phyloP scores from a whole-genome alignment of 208 protist genomes.

The Herpetomonas samuelpessoai region DNA sequence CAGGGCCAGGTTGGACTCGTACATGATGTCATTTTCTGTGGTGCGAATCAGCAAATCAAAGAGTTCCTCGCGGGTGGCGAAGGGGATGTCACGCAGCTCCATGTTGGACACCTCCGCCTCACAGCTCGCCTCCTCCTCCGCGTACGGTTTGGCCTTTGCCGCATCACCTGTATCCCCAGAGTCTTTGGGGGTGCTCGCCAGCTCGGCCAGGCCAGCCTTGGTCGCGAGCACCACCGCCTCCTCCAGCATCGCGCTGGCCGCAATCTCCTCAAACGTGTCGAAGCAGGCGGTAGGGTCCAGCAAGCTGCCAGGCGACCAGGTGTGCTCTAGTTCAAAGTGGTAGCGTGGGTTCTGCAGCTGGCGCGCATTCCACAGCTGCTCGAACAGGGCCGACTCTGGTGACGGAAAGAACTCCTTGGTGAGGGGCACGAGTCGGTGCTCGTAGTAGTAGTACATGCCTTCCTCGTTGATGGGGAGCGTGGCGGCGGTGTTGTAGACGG shows the following conservation, averaged over 20 bases:
- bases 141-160: background rate
- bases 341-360: slow-evolving; percentile 45
- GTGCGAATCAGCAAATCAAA: slow-evolving; percentile 37
- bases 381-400: slow-evolving; percentile 32
- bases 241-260: slow-evolving; percentile 13
- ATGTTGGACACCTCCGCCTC: slow-evolving; percentile 2
- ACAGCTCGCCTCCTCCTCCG: background rate
- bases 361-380: slow-evolving; percentile 40
- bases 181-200: background rate
- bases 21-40: slow-evolving; percentile 27
- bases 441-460: slow-evolving; percentile 31
- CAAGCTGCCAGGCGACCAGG: slow-evolving; percentile 34
- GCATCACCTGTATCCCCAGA: background rate
- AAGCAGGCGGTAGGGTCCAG: slow-evolving; percentile 45
- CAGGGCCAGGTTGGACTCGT: slow-evolving; percentile 21
- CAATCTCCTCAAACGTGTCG: slow-evolving; percentile 14
- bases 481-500: background rate
- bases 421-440: slow-evolving; percentile 48
- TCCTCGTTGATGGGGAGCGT: slow-evolving; percentile 8
- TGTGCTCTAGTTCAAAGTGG: slow-evolving; percentile 43
- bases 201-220: background rate
- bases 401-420: slow-evolving; percentile 48
- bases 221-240: background rate
- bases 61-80: slow-evolving; percentile 23
- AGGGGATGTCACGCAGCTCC: slow-evolving; percentile 17